These are phyloP conservation scores for Neoscytalidium dimidiatum DNA, from an alignment of 2,329 filamentous ascomycete genomes.

Conservation along the genomic window DNA sequence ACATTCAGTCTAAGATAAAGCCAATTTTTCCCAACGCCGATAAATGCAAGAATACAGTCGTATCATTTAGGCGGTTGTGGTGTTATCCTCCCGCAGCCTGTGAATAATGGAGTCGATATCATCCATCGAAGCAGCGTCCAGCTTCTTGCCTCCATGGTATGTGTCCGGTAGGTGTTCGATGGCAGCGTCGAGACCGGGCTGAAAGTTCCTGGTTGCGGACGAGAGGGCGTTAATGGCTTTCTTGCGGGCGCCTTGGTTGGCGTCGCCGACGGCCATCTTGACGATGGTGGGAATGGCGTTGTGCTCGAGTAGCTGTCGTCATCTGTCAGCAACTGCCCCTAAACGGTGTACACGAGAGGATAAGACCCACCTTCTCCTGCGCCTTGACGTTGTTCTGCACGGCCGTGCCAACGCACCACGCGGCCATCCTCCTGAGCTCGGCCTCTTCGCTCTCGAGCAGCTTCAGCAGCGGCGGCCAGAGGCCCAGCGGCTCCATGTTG, in stretches of 20 bases:
- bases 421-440: slow-evolving; percentile 79
- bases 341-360: slow-evolving; percentile 11
- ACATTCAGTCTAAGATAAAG: not conserved
- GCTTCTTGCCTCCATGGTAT: slow-evolving; percentile 47
- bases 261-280: slow-evolving; percentile 61
- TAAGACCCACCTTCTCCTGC: slow-evolving; percentile 65
- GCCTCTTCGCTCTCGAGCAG: slow-evolving; percentile 68
- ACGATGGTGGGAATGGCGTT: slow-evolving; percentile 74
- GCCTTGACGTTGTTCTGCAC: slow-evolving; percentile 92
- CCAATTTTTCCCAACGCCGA: slow-evolving; percentile 17
- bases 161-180: slow-evolving; percentile 69
- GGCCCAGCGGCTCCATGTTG: slow-evolving; percentile 74
- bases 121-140: slow-evolving; percentile 89
- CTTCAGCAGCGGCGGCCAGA: slow-evolving; percentile 80
- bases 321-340: slow-evolving; percentile 16
- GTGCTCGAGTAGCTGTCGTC: slow-evolving; percentile 51
- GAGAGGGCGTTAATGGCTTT: slow-evolving; percentile 92
- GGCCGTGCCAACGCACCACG: slow-evolving; percentile 92
- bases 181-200: slow-evolving; percentile 67
- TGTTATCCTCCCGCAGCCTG: slow-evolving; percentile 56
- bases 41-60: not conserved
- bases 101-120: slow-evolving; percentile 75
- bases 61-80: slow-evolving; percentile 11
- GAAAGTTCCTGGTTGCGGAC: slow-evolving; percentile 83
- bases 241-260: slow-evolving; percentile 67